Evolutionary conservation across 2,329 filamentous ascomycete species (phyloP), one percentile per base, ranked within the genome.

Genomic region (Beauveria varroae): DNA sequence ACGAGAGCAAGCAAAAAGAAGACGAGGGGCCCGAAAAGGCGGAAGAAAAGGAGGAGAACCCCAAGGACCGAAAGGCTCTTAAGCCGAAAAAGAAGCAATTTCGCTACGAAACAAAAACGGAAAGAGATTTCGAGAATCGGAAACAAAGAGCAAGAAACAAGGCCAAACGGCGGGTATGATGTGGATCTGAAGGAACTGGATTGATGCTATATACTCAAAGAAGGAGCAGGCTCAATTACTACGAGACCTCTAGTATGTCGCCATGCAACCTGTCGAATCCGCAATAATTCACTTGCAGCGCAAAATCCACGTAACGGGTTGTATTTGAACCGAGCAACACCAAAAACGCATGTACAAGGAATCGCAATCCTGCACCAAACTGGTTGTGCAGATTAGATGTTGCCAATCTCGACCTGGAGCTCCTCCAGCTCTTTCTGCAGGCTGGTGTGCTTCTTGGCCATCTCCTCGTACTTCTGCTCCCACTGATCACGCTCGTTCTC

Each of bases 401-500:
- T 95, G 83, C 88, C 89, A 78, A 98, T 93, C 79, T 96, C 93
- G 70, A 81, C 79, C 79, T 95, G 90, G 78, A 98, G 90, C 67
- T 93, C 89, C 72, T 96, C 87, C 73, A 97, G 81, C 76, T 97
- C 92, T 83, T 93, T 93, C 84, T 96, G 87, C 69, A 91, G 83
- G 62, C 83, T 76, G 67, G 80, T 79, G 82, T 96, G 89, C 81
- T 97, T 96, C 86, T 93, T 89, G 70, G 88, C 78, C 89, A 96
- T 96, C 77, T 98, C 93, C 80, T 98, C 95, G 81, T 96, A 98
- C 83, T 99, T 98, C 78, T 83, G 75, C 83, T 98, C 95, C 93
- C 93, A 97, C 78, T 93, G 86, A 78, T 97, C 92, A 71, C 91
- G 89, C 75, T 93, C 86, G 73, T 86, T 82, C 81, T 99, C 95